These are phyloP conservation scores for Tremella mesenterica DNA, from an alignment of 768 basidiomycete species.

Conservation along the genomic window DNA sequence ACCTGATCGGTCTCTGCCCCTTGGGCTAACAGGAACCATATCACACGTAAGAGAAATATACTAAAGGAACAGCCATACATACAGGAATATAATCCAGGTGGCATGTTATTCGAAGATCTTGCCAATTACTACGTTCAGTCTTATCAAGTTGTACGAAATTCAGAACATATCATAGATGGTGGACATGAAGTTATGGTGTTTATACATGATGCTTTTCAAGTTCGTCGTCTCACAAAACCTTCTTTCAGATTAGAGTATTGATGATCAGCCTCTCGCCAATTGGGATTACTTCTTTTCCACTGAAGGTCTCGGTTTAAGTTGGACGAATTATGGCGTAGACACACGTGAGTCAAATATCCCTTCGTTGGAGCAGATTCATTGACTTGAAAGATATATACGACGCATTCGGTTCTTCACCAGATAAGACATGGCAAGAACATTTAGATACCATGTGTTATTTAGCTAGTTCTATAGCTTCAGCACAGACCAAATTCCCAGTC, in stretches of 20 bases:
- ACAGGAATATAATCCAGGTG: slow-evolving; percentile 22
- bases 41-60: too few species aligned
- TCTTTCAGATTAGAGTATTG: neutral
- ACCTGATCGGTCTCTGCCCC: too few species aligned
- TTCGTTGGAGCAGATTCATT: neutral
- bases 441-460: slow-evolving; percentile 24
- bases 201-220: slow-evolving; percentile 38
- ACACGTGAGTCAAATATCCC: slow-evolving; percentile 28
- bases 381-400: slow-evolving; percentile 24
- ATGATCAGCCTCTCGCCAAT: slow-evolving; percentile 16
- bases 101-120: slow-evolving; percentile 25
- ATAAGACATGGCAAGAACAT: slow-evolving; percentile 29
- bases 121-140: slow-evolving; percentile 29
- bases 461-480: slow-evolving; percentile 12
- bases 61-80: too few species aligned
- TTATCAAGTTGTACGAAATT: slow-evolving; percentile 24
- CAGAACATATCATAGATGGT: slow-evolving; percentile 18
- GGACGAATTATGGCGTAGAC: slow-evolving; percentile 36
- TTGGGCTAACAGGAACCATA: too few species aligned
- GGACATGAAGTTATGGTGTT: slow-evolving; percentile 28
- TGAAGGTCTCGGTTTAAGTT: slow-evolving; percentile 17
- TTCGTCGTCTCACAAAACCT: neutral
- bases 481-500: slow-evolving; percentile 26
- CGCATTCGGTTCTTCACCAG: slow-evolving; percentile 16
- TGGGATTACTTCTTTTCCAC: slow-evolving; percentile 33